phyloP scores from a whole-genome alignment of 768 basidiomycete species.

The Pisolithus albus region DNA sequence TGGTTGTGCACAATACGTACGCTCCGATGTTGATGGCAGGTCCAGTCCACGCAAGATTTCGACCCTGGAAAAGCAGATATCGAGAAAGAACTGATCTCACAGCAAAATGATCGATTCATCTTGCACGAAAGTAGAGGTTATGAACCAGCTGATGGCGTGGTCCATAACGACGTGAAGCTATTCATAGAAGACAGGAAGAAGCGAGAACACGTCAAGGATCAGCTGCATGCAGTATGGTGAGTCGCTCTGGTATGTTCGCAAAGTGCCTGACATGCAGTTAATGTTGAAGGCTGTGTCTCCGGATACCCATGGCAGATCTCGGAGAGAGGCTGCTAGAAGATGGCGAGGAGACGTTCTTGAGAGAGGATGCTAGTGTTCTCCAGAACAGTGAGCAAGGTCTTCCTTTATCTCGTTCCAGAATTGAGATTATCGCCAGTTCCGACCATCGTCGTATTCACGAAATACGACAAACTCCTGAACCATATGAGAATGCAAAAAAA shows the following conservation, averaged over 20 bases:
- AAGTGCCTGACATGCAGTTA: background rate
- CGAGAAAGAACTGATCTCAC: slow-evolving; percentile 9
- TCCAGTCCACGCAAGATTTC: background rate
- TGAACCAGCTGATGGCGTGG: slow-evolving; percentile 7
- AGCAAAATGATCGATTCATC: slow-evolving; percentile 7
- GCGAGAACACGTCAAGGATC: background rate
- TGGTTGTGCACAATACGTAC: background rate
- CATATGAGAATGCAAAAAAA: background rate
- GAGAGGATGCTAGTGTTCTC: background rate
- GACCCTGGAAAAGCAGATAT: slow-evolving; percentile 9
- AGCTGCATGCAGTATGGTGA: slow-evolving; percentile 12
- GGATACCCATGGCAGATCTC: background rate
- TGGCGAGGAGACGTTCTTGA: background rate
- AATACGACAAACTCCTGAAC: background rate
- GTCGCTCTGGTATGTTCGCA: background rate
- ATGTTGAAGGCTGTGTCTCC: slow-evolving; percentile 2
- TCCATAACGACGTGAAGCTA: background rate
- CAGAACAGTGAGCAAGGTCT: background rate
- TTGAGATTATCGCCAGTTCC: background rate
- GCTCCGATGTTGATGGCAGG: background rate
- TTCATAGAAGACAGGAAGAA: slow-evolving; percentile 7
- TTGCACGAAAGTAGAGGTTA: slow-evolving; percentile 15
- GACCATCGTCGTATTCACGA: background rate
- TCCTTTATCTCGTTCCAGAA: background rate
- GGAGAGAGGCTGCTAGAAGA: background rate